A percentile compares a stretch with the other conserved stretches of the same genome.
Conservation (phyloP, 768 basidiomycete species). For the Asterophora parasitica region DNA sequence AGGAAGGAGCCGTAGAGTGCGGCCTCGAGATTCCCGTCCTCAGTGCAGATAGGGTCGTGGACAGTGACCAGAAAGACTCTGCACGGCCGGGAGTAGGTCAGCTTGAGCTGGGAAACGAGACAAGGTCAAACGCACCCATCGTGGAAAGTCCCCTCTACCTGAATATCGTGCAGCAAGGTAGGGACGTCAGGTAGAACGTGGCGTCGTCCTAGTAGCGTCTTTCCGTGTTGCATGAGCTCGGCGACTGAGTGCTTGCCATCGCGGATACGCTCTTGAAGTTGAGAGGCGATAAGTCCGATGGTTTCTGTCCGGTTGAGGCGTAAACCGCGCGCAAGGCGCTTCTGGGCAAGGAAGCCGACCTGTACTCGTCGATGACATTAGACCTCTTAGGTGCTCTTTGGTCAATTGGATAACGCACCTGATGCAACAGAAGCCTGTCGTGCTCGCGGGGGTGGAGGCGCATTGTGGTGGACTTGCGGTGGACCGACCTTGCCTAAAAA, state of each 20-base stretch:
- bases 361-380: constrained; percentile 22
- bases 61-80: constrained; percentile 97
- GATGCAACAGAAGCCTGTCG: constrained; percentile 71
- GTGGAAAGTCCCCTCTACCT: constrained; percentile 89
- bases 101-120: background rate
- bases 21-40: constrained; percentile 69
- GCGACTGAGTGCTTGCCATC: constrained; percentile 86
- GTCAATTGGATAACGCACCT: no score
- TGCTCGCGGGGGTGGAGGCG: constrained; percentile 70
- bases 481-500: background rate
- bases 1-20: constrained; percentile 95
- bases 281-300: constrained; percentile 83
- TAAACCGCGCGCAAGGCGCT: constrained; percentile 90
- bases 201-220: constrained; percentile 77
- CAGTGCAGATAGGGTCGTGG: constrained; percentile 89
- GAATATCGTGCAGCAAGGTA: constrained; percentile 74
- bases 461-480: constrained; percentile 34
- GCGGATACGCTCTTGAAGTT: constrained; percentile 89
- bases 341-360: constrained; percentile 89
- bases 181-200: constrained; percentile 87
- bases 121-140: constrained; percentile 57
- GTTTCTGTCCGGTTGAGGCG: constrained; percentile 86
- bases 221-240: constrained; percentile 92
- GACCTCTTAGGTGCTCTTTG: no score
- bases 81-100: no score